These are phyloP conservation scores for Talaromyces albobiverticillius DNA, from an alignment of 2,329 filamentous ascomycete species.

Conservation along the genomic window DNA sequence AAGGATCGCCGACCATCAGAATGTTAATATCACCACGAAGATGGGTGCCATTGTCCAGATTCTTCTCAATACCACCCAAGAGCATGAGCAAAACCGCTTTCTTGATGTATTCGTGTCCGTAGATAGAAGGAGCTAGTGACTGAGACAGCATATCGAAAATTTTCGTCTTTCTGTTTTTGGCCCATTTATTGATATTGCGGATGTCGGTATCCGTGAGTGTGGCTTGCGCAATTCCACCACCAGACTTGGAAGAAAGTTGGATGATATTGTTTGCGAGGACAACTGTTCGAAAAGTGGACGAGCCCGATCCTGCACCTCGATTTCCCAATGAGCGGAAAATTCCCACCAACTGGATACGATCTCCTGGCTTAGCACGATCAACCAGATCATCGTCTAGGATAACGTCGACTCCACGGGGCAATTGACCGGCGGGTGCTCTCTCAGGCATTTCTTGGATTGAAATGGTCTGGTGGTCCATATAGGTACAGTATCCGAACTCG, in stretches of 20 bases:
- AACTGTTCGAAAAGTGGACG: conserved; percentile 90
- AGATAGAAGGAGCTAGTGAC: conserved; percentile 93
- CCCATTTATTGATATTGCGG: conserved; percentile 95
- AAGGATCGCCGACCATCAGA: conserved; percentile 97
- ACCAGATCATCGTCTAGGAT: conserved; percentile 96
- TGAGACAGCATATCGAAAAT: conserved; percentile 91
- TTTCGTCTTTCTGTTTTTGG: conserved; percentile 75
- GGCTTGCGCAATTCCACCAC: conserved; percentile 86
- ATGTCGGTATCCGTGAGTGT: conserved; percentile 96
- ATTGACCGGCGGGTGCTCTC: conserved; percentile 87
- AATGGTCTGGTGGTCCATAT: conserved; percentile 94
- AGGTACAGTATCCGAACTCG: conserved; percentile 94
- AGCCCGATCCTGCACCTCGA: conserved; percentile 84
- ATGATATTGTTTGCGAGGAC: conserved; percentile 95
- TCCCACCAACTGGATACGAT: conserved; percentile 94
- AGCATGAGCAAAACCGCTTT: conserved; percentile 96
- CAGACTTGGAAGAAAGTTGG: conserved; percentile 90
- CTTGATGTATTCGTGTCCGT: conserved; percentile 95
- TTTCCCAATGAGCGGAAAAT: conserved; percentile 94
- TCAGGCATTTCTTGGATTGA: conserved; percentile 99
- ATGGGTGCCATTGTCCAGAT: conserved; percentile 96
- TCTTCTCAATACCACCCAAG: conserved; percentile 95
- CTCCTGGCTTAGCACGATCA: conserved; percentile 90
- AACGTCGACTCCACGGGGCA: conserved; percentile 92
- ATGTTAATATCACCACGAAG: conserved; percentile 98